A percentile compares a stretch with the other conserved stretches of the same genome.
Conservation (phyloP, 129 eudicot species). For the Chrysanthemum makinoi region DNA sequence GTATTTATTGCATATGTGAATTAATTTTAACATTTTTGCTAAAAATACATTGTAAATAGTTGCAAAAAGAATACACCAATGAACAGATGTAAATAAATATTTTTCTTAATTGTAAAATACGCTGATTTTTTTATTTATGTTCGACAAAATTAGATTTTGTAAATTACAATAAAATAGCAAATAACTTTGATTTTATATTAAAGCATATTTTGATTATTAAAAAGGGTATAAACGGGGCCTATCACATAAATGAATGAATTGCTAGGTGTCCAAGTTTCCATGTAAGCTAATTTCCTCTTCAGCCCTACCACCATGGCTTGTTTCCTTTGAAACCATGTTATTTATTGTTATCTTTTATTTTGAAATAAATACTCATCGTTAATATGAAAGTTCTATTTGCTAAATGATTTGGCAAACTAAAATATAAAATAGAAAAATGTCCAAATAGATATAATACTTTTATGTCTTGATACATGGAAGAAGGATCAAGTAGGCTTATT, state of each 20-base stretch:
- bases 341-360: constrained; percentile 20
- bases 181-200: not conserved
- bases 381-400: not conserved
- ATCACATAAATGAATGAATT: constrained; percentile 28
- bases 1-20: not conserved
- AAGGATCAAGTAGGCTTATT: constrained; percentile 6
- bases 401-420: constrained; percentile 1
- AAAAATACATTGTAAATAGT: not conserved
- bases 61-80: not conserved
- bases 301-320: constrained; percentile 37
- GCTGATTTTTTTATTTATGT: not conserved
- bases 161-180: not conserved
- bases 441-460: not conserved
- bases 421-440: constrained; percentile 10
- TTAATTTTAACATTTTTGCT: not conserved
- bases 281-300: constrained; percentile 22
- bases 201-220: constrained; percentile 14
- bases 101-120: not conserved
- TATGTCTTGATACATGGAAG: constrained; percentile 10
- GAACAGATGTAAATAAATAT: not conserved
- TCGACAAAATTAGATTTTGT: not conserved
- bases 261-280: constrained; percentile 28
- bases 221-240: constrained; percentile 29
- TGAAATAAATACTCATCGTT: not conserved
- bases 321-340: constrained; percentile 22